Base-by-base conservation (phyloP, 345 rosid genomes). In the Moricandia arvensis region DNA sequence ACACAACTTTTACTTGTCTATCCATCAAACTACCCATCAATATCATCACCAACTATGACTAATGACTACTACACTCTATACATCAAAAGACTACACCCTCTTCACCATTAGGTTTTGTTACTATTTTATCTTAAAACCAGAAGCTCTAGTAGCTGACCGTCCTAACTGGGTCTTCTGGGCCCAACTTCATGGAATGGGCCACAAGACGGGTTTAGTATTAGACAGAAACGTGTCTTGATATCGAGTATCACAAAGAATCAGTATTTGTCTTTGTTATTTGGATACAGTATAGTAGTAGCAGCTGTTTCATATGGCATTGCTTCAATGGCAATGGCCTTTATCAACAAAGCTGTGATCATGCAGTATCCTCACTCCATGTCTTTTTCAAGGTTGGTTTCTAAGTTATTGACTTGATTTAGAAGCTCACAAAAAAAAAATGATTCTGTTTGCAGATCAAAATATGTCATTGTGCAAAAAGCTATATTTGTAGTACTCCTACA, bases 301-400 rank as follows among this genome's bases (percentile, higher is more conserved):
- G 97, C 99, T 8, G 65, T 92, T 68, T 89, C 97, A 3, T 95
- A 95, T 88, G 99, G 97, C 63, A 54, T 86, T 80, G 88, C 93
- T 80, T 95, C 97, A 0, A 95, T 95, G 99, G 96, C 97, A 3
- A 95, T 95, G 99, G 99, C 90, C 62, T 95, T 95, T 72, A 91
- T 95, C 83, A 95, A 95, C 57, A 95, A 91, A 81, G 97, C 97
- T 33, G 86, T 91, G 65, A 65, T 95, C 33, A 92, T 95, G 97
- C 93, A 90, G 79, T 95, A 89, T 78, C 71, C 87, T 6, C 69
- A 90, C 59, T 92, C 97, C 0, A 90, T 95, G 99, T n/a, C n/a
- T n/a, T n/a, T n/a, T n/a, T n/a, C n/a, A n/a, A n/a, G n/a, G n/a
- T n/a, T n/a, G n/a, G n/a, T n/a, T n/a, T n/a, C 7, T 6, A 2